Evolutionary conservation across 768 basidiomycete genomes (phyloP).

Genomic region (Pholiota conissans): DNA sequence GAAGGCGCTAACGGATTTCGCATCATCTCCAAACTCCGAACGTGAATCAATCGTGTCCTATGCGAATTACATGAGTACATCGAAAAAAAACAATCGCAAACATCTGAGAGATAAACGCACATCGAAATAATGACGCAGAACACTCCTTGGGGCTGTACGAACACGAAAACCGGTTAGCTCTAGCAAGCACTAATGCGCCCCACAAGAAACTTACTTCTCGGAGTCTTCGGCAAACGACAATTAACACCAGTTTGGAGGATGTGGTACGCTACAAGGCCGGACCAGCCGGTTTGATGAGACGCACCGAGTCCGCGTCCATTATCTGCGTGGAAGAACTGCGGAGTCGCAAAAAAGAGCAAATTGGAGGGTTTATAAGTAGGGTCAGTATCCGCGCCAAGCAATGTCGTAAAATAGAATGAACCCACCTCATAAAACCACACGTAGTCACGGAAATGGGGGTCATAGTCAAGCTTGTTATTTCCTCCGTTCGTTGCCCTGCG

Average conservation of each 20-base stretch:
- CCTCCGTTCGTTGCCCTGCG: constrained; percentile 91
- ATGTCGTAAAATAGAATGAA: not conserved
- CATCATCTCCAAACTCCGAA: constrained; percentile 75
- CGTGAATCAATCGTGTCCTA: constrained; percentile 75
- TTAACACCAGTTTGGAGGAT: constrained; percentile 88
- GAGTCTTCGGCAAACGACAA: constrained; percentile 92
- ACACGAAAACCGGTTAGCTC: constrained; percentile 3
- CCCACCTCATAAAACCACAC: constrained; percentile 92
- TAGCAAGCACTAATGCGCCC: not conserved
- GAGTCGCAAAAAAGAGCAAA: no score
- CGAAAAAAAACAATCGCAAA: not conserved
- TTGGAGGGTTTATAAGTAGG: no score
- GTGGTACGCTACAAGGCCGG: constrained; percentile 87
- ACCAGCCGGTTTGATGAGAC: constrained; percentile 99
- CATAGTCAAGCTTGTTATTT: constrained; percentile 80
- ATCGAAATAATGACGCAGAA: constrained; percentile 93
- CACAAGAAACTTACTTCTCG: constrained; percentile 66
- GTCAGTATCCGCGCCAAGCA: not conserved
- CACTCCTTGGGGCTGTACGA: constrained; percentile 73
- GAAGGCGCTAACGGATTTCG: constrained; percentile 62
- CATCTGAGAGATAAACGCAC: constrained; percentile 42
- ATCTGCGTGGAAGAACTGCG: constrained; percentile 93
- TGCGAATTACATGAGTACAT: constrained; percentile 6
- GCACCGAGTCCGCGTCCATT: constrained; percentile 92
- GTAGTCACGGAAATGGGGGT: constrained; percentile 96